Evolutionary conservation across 2,329 filamentous ascomycete genomes (phyloP).

Genomic region (Aspergillus luchuensis): DNA sequence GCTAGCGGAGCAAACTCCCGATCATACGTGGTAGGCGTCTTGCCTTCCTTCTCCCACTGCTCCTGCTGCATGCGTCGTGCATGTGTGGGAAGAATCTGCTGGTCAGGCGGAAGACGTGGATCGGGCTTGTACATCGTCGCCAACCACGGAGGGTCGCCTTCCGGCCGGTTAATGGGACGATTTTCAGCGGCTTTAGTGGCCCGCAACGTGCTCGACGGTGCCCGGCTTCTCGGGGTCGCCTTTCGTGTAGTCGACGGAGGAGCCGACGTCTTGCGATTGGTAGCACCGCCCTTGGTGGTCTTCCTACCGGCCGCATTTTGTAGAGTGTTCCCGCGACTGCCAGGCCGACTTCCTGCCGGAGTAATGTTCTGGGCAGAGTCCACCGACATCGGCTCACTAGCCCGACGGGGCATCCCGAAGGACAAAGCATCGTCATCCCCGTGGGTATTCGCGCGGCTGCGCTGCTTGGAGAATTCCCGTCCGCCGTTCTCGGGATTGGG

Average conservation of each 20-base stretch:
- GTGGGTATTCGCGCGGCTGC: constrained; percentile 60
- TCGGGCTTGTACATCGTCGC: constrained; percentile 94
- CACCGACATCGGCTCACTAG: constrained; percentile 57
- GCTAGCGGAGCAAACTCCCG: constrained; percentile 81
- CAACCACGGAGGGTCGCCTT: constrained; percentile 96
- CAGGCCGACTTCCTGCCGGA: constrained; percentile 33
- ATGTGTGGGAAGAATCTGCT: constrained; percentile 93
- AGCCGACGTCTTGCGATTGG: constrained; percentile 42
- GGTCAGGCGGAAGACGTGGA: constrained; percentile 86
- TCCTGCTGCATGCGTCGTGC: constrained; percentile 89
- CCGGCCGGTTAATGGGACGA: constrained; percentile 67
- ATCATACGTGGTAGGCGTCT: constrained; percentile 82
- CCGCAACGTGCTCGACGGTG: constrained; percentile 47
- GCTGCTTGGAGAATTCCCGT: constrained; percentile 67
- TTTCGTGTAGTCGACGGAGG: constrained; percentile 43
- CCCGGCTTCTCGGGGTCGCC: constrained; percentile 40
- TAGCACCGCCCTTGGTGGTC: constrained; percentile 30
- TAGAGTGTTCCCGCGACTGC: constrained; percentile 32
- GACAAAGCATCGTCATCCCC: constrained; percentile 63
- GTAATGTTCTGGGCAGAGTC: constrained; percentile 30
- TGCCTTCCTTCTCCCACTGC: constrained; percentile 91
- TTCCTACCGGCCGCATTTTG: constrained; percentile 37
- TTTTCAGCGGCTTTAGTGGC: constrained; percentile 63
- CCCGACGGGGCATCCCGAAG: constrained; percentile 64
- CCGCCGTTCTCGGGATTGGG: constrained; percentile 69